Evolutionary conservation across 176 grass and related monocot species (phyloP).

Genomic region (Carex kokanica): DNA sequence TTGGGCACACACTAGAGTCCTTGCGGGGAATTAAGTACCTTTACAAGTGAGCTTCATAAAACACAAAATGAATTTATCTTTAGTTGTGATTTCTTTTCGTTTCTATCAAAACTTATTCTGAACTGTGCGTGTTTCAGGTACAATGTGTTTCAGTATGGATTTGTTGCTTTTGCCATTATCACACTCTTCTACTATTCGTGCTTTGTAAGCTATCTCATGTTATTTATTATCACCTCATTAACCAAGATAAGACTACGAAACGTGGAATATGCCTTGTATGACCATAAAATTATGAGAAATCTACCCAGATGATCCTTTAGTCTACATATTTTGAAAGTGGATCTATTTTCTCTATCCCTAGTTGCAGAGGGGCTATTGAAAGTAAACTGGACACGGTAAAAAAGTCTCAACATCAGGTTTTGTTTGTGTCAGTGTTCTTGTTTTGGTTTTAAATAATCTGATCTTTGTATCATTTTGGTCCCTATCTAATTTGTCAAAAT

Average conservation of each 20-base stretch:
- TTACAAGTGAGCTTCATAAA: conserved; percentile 69
- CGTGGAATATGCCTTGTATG: neutral
- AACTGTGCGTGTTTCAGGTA: conserved; percentile 51
- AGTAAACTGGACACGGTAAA: neutral
- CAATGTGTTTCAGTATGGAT: conserved; percentile 96
- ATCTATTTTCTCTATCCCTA: neutral
- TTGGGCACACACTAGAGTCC: conserved; percentile 88
- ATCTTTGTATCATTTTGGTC: neutral
- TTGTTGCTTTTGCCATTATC: conserved; percentile 86
- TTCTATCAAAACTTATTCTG: neutral
- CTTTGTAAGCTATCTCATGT: conserved; percentile 53
- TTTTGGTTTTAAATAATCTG: neutral
- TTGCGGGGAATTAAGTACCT: conserved; percentile 97
- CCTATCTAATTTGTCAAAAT: neutral
- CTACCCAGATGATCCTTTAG: neutral
- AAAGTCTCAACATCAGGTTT: neutral
- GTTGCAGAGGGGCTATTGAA: neutral
- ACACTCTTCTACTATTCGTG: conserved; percentile 83
- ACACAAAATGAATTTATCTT: neutral
- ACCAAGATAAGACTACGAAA: neutral
- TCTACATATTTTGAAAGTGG: neutral
- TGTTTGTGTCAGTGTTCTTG: neutral
- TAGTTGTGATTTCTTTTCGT: neutral
- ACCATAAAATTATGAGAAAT: neutral
- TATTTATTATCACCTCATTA: conserved; percentile 5